Evolutionary conservation across 2,329 filamentous ascomycete genomes (phyloP).

Genomic region (Cercospora beticola): DNA sequence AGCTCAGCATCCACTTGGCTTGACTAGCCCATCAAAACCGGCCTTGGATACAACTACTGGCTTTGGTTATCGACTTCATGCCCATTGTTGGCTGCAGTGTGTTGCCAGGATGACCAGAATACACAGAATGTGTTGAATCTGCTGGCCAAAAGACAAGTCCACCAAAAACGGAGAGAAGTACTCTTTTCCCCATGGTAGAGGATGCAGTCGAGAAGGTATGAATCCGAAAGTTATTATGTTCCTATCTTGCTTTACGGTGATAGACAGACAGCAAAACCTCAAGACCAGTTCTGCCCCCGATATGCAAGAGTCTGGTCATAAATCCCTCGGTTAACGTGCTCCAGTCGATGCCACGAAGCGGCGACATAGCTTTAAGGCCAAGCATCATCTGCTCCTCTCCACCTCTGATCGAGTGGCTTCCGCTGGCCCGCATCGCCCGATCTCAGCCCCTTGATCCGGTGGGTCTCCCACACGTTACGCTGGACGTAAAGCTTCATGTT

Average conservation of each 20-base stretch:
- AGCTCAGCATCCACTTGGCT: no score
- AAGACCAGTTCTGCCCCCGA: neutral
- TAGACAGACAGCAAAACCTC: neutral
- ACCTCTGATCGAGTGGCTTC: conserved; percentile 41
- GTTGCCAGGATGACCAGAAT: neutral
- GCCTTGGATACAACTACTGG: no score
- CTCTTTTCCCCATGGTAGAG: neutral
- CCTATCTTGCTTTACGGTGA: neutral
- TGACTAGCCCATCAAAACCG: no score
- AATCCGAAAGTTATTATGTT: neutral
- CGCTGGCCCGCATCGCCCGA: conserved; percentile 13
- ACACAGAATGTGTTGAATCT: neutral
- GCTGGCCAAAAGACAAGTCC: neutral
- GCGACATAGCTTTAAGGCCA: conserved; percentile 2
- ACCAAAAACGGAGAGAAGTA: neutral
- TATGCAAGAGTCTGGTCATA: neutral
- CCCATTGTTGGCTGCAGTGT: neutral
- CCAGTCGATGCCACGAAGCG: neutral
- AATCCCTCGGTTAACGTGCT: no score
- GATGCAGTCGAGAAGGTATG: neutral
- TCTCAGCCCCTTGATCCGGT: conserved; percentile 21
- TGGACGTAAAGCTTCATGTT: conserved; percentile 45
- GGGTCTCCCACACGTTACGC: conserved; percentile 36
- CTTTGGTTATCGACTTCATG: no score
- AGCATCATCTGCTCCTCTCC: conserved; percentile 33